A percentile compares a stretch with the other conserved stretches of the same genome.
Conservation (phyloP, 257 asterid species). For the Scutellaria baicalensis region DNA sequence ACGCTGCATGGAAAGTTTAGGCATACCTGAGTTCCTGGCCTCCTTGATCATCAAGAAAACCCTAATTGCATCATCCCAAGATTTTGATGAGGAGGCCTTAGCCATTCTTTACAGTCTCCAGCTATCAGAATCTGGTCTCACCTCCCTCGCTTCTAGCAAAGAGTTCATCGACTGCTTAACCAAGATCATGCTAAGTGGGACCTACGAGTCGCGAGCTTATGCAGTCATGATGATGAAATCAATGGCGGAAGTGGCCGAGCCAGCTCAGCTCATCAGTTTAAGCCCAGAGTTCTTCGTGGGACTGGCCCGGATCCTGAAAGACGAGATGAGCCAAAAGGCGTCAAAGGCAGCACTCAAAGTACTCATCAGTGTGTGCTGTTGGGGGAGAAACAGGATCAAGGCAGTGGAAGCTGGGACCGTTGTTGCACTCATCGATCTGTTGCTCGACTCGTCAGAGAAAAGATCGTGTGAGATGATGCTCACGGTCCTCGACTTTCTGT, state of each 20-base stretch:
- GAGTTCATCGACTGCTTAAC: slow-evolving; percentile 45
- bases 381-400: slow-evolving; percentile 48
- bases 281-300: slow-evolving; percentile 33
- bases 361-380: slow-evolving; percentile 26
- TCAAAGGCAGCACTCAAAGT: slow-evolving; percentile 45
- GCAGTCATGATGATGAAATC: slow-evolving; percentile 48
- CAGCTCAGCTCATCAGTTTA: slow-evolving; percentile 10
- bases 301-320: slow-evolving; percentile 36
- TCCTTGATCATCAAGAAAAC: slow-evolving; percentile 21
- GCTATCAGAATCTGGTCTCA: slow-evolving; percentile 46
- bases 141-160: slow-evolving; percentile 11
- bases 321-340: slow-evolving; percentile 44
- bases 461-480: slow-evolving; percentile 42
- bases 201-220: slow-evolving; percentile 57
- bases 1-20: slow-evolving; percentile 52
- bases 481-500: slow-evolving; percentile 37
- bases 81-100: slow-evolving; percentile 50
- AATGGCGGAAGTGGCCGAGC: slow-evolving; percentile 37
- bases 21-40: slow-evolving; percentile 53
- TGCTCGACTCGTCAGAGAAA: slow-evolving; percentile 46
- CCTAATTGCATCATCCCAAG: background rate
- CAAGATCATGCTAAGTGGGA: slow-evolving; percentile 37
- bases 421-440: slow-evolving; percentile 34
- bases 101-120: slow-evolving; percentile 49
- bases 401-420: slow-evolving; percentile 55